phyloP scores from a whole-genome alignment of 73 alveolate species.

The Uronychia setigera region DNA sequence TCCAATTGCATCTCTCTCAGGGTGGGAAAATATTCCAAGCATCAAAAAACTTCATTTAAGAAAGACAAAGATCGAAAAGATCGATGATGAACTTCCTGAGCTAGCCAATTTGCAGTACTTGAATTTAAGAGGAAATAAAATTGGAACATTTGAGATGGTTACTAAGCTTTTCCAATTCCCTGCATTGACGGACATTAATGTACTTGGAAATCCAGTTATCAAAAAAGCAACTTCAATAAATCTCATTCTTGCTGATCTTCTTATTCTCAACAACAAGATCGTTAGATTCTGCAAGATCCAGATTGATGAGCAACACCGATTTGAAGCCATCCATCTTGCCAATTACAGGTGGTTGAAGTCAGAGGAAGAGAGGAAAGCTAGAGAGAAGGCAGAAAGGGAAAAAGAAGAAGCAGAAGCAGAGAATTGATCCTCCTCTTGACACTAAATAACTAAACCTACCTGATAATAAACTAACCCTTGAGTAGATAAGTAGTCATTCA shows the following conservation, averaged over 20 bases:
- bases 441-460: slow-evolving; percentile 1
- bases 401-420: slow-evolving; percentile 69
- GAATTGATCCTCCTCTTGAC: not conserved
- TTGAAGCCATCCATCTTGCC: slow-evolving; percentile 62
- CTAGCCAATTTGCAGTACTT: slow-evolving; percentile 65
- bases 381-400: slow-evolving; percentile 66
- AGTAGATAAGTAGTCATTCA: not conserved
- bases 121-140: slow-evolving; percentile 75
- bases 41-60: slow-evolving; percentile 70
- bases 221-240: slow-evolving; percentile 61
- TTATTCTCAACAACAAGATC: slow-evolving; percentile 62
- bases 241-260: slow-evolving; percentile 72
- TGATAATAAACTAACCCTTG: too few relatives aligned
- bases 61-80: slow-evolving; percentile 70
- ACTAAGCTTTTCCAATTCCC: slow-evolving; percentile 59
- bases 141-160: slow-evolving; percentile 44
- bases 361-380: slow-evolving; percentile 57
- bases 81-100: slow-evolving; percentile 72
- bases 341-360: slow-evolving; percentile 60
- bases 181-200: slow-evolving; percentile 58
- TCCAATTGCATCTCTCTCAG: slow-evolving; percentile 59
- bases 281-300: slow-evolving; percentile 60
- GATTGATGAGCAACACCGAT: slow-evolving; percentile 53
- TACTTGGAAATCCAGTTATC: slow-evolving; percentile 67
- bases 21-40: slow-evolving; percentile 72